Base-by-base conservation (phyloP, 768 basidiomycete genomes). In the Rhizopogon rudus region DNA sequence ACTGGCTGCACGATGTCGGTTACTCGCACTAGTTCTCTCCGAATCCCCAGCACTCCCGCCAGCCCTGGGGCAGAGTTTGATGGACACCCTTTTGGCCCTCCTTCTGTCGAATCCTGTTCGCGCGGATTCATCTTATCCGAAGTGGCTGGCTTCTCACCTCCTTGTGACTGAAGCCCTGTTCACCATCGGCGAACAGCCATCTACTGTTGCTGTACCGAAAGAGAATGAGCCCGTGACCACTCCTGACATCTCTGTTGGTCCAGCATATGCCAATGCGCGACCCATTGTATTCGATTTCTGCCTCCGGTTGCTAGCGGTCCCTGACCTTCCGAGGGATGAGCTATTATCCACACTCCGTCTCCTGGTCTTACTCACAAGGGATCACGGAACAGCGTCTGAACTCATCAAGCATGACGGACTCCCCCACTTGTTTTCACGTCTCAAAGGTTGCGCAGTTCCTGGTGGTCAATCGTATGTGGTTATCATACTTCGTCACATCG, bases 401-500 rank as follows among this genome's bases (percentile, higher is more conserved):
- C 87, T 98, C 63, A 79, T 90, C 60, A 78, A 82, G 50, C 75
- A 76, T 12, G 81, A 83, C 50, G 93, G 89, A 1, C 70, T 93
- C 13, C 56, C 69, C 0, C 67, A 77, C 17, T 74, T 97, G 17
- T 85, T 96, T 71, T 76, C 79, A 52, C 81, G 86, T 31, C 75
- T 94, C 60, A 81, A 82, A 60, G 71, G 75, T 16, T 73, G 77
- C 5, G 74, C 83, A 0, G 78, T 85, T 14, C 69, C 76, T 29
- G 86, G 88, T 17, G 87, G 86, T 59, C 91, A 92, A 44, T 84
- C 89, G 0, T 92, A 93, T 67, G 81, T 93, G 52, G 84, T 86
- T 41, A 89, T 88, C 63, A 88, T 98, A 57, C 75, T 98, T n/a
- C 87, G 97, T 6, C 97, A 99, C 65, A 72, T 92, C 51, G 82